These are phyloP conservation scores for Trypanosomatidae sp. DNA, from an alignment of 208 protist species.

Conservation along the genomic window DNA sequence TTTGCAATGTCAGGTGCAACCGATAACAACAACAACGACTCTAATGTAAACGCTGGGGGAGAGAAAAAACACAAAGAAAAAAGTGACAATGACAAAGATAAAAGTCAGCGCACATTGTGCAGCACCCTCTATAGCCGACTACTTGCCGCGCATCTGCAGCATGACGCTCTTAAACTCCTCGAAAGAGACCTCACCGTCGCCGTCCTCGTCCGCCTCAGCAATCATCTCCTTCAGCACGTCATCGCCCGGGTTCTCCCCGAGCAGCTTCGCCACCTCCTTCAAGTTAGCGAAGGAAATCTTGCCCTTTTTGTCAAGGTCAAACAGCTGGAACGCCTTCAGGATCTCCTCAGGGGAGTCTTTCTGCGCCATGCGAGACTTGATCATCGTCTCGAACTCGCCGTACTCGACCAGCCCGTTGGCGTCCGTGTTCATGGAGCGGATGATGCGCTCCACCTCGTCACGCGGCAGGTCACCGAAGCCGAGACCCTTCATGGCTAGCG, in stretches of 20 bases:
- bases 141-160: conserved; percentile 91
- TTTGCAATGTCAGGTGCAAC: too few relatives aligned
- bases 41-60: too few relatives aligned
- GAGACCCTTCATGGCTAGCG: conserved; percentile 95
- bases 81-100: too few relatives aligned
- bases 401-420: conserved; percentile 91
- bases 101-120: too few relatives aligned
- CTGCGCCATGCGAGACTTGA: conserved; percentile 90
- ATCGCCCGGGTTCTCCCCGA: conserved; percentile 96
- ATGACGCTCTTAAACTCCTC: conserved; percentile 97
- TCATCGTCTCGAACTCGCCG: conserved; percentile 89
- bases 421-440: conserved; percentile 82
- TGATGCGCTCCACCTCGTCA: conserved; percentile 93
- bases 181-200: conserved; percentile 95
- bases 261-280: conserved; percentile 94
- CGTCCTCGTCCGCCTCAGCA: conserved; percentile 95
- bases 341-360: conserved; percentile 96
- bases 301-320: conserved; percentile 96
- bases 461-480: conserved; percentile 94
- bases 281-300: conserved; percentile 97
- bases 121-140: too few relatives aligned
- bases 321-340: conserved; percentile 95
- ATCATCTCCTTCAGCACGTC: conserved; percentile 99
- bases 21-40: too few relatives aligned
- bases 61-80: too few relatives aligned